These are phyloP conservation scores for Aspergillus fumigatus DNA, from an alignment of 2,329 filamentous ascomycete species.

Conservation along the genomic window DNA sequence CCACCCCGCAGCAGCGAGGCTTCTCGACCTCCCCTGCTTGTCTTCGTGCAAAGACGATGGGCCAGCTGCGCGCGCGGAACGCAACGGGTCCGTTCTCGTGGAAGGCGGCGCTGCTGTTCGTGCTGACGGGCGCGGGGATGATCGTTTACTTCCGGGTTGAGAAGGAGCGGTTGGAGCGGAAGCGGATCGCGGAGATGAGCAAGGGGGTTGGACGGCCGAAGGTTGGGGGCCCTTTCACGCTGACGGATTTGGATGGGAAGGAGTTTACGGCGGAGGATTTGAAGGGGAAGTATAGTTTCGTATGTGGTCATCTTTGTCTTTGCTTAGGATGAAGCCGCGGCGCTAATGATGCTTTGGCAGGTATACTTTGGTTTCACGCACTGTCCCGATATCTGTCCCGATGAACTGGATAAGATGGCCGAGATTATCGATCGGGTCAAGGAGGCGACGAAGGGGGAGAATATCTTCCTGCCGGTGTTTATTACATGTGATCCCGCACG, in stretches of 20 bases:
- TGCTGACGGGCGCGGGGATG: constrained; percentile 70
- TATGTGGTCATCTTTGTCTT: constrained; percentile 22
- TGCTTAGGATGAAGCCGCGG: neutral
- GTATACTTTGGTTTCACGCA: constrained; percentile 98
- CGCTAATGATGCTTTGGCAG: constrained; percentile 40
- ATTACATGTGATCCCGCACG: constrained; percentile 93
- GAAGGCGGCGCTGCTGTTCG: constrained; percentile 82
- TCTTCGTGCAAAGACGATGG: constrained; percentile 33
- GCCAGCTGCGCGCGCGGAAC: constrained; percentile 36
- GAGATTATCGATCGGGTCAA: constrained; percentile 73
- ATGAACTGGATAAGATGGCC: constrained; percentile 99
- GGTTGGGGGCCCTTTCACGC: constrained; percentile 80
- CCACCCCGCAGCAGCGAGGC: neutral
- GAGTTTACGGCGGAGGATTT: constrained; percentile 74
- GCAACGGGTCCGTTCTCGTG: constrained; percentile 72
- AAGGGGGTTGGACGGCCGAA: constrained; percentile 92
- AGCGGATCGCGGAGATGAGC: constrained; percentile 81
- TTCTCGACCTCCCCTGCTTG: constrained; percentile 29
- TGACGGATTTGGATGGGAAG: constrained; percentile 77
- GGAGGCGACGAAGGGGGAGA: constrained; percentile 33
- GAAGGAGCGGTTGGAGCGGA: constrained; percentile 84
- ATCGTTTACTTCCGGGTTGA: constrained; percentile 91
- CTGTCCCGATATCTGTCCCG: constrained; percentile 97
- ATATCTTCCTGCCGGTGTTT: constrained; percentile 70
- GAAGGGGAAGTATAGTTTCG: constrained; percentile 70